phyloP scores from a whole-genome alignment of 768 basidiomycete species.

The Rhizopogon salebrosus region DNA sequence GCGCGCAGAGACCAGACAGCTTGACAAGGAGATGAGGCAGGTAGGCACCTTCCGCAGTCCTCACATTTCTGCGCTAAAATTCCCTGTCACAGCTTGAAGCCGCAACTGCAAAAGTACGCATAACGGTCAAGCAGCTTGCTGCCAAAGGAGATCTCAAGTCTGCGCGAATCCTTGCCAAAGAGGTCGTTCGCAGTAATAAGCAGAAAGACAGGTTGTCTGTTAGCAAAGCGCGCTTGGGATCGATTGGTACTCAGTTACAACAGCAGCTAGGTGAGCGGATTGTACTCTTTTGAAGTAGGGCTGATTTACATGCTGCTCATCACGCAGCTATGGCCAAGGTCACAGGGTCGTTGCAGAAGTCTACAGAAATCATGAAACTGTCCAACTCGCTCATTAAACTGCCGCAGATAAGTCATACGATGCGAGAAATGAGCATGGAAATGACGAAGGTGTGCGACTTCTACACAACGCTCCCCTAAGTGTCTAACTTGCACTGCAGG shows the following conservation, averaged over 20 bases:
- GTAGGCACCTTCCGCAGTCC: constrained; percentile 41
- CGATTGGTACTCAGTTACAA: constrained; percentile 81
- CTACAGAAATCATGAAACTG: constrained; percentile 97
- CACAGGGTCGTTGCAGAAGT: constrained; percentile 96
- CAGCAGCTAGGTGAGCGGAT: constrained; percentile 83
- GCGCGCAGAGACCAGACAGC: constrained; percentile 69
- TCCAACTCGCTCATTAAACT: constrained; percentile 90
- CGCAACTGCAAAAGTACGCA: constrained; percentile 75
- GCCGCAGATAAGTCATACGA: constrained; percentile 86
- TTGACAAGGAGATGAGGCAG: constrained; percentile 96
- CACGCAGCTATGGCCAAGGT: constrained; percentile 87
- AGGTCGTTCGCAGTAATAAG: constrained; percentile 92
- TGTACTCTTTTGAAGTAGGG: neutral
- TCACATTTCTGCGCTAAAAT: constrained; percentile 9
- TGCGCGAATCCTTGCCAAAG: constrained; percentile 86
- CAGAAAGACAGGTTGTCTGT: constrained; percentile 91
- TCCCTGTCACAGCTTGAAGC: constrained; percentile 58
- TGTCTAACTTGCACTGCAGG: constrained; percentile 43
- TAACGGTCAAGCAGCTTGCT: constrained; percentile 83
- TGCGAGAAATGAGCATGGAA: constrained; percentile 99
- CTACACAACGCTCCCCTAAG: neutral
- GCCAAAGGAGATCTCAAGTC: constrained; percentile 89
- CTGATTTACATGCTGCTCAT: constrained; percentile 1
- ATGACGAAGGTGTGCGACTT: constrained; percentile 83
- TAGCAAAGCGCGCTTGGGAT: constrained; percentile 88